Evolutionary conservation across 768 basidiomycete species (phyloP), one percentile per base, ranked within the genome.

Genomic region (Lactifluus subvellereus): DNA sequence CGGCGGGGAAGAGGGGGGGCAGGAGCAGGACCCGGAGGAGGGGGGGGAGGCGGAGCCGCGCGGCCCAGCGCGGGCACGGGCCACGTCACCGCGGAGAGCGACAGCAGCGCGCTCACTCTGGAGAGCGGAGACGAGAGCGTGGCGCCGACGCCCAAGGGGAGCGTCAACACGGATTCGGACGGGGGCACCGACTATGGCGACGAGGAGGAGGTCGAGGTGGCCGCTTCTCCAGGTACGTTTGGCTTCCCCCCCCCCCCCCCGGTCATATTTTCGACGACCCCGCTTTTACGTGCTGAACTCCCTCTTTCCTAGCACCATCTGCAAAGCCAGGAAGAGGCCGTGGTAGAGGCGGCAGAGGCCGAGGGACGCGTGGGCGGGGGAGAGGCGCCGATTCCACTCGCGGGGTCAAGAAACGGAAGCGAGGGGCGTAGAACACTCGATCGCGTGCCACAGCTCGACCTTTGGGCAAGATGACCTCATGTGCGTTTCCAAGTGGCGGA

Each of bases 71-170:
- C 5, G 10, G 13, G 47, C 6, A 87, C 88, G 0, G 89, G 89
- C 0, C 73, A 91, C n/a, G 82, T 91, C 2, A 84, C 83, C 14
- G 89, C 89, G 1, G 89, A 92, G 69, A 91, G 90, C 70, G 90
- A 91, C 66, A 89, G 88, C 69, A 91, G 90, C 66, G 90, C 87
- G 32, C 72, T 92, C 69, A 92, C 89, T 4, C 85, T 88, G 71
- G 89, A 91, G 72, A 91, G 88, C 64, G 88, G 84, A 7, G 90
- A 91, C 60, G 90, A 92, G 70, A 82, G 78, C 51, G 75, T 74
- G 6, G 77, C 73, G 18, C 84, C 81, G 30, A 86, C 85, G 9
- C 84, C 85, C 0, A 77, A 82, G 69, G 86, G 83, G 38, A 89
- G 88, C 65, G 79, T 84, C 37, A 78, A 84, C 18, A 89, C 88